phyloP scores from a whole-genome alignment of 352 stramenopile species.

The Pythium volutum region DNA sequence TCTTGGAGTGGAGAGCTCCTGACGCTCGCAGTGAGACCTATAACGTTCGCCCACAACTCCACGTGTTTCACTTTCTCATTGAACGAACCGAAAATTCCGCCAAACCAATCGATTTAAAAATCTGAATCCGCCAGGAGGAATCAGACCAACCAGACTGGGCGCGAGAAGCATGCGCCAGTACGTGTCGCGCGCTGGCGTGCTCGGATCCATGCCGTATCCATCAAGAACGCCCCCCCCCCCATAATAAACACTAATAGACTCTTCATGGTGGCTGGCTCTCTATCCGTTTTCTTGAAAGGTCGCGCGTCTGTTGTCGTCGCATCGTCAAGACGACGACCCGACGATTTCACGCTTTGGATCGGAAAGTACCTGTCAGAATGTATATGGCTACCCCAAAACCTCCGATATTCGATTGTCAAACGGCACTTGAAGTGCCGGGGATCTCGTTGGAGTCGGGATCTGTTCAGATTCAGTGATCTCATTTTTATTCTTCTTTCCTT shows the following conservation, averaged over 20 bases:
- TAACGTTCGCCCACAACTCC: too few species aligned
- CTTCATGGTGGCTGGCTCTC: neutral
- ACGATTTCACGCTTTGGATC: conserved; percentile 3
- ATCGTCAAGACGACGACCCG: conserved; percentile 8
- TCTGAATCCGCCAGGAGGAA: neutral
- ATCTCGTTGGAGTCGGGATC: neutral
- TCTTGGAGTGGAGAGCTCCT: too few species aligned
- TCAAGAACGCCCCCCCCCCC: too few species aligned
- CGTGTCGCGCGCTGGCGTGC: conserved; percentile 11
- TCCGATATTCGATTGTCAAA: neutral
- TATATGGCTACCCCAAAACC: conserved; percentile 3
- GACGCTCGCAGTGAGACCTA: too few species aligned
- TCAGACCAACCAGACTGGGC: conserved; percentile 8
- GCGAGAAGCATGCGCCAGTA: conserved; percentile 6
- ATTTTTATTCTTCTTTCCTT: too few species aligned
- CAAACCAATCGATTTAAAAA: too few species aligned
- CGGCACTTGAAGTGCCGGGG: conserved; percentile 1
- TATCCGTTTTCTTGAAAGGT: neutral
- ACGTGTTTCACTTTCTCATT: too few species aligned
- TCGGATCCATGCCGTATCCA: neutral
- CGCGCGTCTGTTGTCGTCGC: neutral
- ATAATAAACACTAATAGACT: too few species aligned
- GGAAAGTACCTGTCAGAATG: conserved; percentile 1
- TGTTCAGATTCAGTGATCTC: neutral
- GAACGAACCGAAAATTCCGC: too few species aligned